A percentile compares a stretch with the other conserved stretches of the same genome.
Evolutionary conservation across 2,329 filamentous ascomycete genomes (phyloP).

Genomic region (Curvularia sp.): DNA sequence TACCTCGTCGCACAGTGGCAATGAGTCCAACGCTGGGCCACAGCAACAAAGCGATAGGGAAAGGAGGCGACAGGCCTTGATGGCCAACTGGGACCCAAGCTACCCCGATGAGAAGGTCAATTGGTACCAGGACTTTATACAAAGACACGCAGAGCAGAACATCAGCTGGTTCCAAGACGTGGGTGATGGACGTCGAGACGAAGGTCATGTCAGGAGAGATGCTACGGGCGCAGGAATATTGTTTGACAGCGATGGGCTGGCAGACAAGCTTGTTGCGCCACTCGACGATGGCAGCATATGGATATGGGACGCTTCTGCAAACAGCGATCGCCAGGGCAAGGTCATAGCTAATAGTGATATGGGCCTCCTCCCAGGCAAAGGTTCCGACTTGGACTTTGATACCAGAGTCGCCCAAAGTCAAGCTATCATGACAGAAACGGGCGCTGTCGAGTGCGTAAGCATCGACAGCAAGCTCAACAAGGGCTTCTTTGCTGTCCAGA

Average conservation of each 20-base stretch:
- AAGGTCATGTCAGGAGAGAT: constrained; percentile 60
- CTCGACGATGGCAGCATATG: constrained; percentile 88
- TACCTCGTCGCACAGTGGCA: constrained; percentile 31
- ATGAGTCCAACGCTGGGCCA: constrained; percentile 41
- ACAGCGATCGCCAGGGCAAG: constrained; percentile 66
- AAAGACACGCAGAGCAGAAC: constrained; percentile 75
- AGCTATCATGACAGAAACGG: constrained; percentile 71
- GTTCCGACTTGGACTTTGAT: constrained; percentile 52
- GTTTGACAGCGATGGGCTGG: constrained; percentile 62
- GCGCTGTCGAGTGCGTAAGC: constrained; percentile 81
- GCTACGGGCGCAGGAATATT: constrained; percentile 74
- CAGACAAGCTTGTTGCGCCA: constrained; percentile 73
- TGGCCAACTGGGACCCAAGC: constrained; percentile 83
- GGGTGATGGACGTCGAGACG: constrained; percentile 47
- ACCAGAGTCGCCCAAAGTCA: constrained; percentile 54
- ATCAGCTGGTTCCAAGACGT: constrained; percentile 79
- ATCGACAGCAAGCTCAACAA: constrained; percentile 71
- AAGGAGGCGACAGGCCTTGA: constrained; percentile 61
- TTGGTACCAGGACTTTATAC: constrained; percentile 91
- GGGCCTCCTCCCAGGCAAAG: constrained; percentile 70
- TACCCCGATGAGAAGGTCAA: constrained; percentile 74
- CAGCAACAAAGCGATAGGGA: constrained; percentile 40
- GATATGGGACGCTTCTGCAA: constrained; percentile 71
- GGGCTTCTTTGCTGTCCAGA: constrained; percentile 82
- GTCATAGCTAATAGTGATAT: constrained; percentile 70